Conservation (phyloP, 345 rosid species). For the Microcos paniculata region DNA sequence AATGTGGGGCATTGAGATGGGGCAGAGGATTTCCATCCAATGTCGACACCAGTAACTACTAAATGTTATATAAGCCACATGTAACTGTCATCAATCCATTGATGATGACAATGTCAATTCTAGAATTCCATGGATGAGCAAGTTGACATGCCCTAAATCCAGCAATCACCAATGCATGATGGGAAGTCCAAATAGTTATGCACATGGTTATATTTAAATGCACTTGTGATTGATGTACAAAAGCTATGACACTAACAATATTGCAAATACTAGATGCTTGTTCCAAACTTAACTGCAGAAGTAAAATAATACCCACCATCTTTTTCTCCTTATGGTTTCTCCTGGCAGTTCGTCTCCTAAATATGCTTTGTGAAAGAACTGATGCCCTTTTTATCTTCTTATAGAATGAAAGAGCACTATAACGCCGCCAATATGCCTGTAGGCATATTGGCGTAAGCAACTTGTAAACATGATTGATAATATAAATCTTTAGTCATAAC, state of each 20-base stretch:
- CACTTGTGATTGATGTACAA: not conserved
- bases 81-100: not conserved
- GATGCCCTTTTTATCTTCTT: slow-evolving; percentile 44
- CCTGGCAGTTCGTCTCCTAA: slow-evolving; percentile 35
- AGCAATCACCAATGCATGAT: not conserved
- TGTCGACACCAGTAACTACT: not conserved
- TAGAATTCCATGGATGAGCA: slow-evolving; percentile 1
- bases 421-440: slow-evolving; percentile 65
- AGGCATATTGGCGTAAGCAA: slow-evolving; percentile 21
- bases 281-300: slow-evolving; percentile 3
- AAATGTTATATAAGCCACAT: not conserved
- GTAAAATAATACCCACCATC: slow-evolving; percentile 35
- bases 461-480: slow-evolving; percentile 12
- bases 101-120: not conserved
- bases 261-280: not conserved
- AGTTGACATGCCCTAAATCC: not conserved
- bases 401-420: slow-evolving; percentile 44
- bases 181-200: not conserved
- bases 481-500: slow-evolving; percentile 6
- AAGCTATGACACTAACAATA: not conserved
- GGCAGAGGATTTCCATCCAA: no score
- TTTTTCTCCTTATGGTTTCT: slow-evolving; percentile 31
- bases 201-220: not conserved
- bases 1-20: no score
- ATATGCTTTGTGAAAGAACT: slow-evolving; percentile 41